Conservation (phyloP, 164 flowering plant species). For the Hamamelis virginiana region DNA sequence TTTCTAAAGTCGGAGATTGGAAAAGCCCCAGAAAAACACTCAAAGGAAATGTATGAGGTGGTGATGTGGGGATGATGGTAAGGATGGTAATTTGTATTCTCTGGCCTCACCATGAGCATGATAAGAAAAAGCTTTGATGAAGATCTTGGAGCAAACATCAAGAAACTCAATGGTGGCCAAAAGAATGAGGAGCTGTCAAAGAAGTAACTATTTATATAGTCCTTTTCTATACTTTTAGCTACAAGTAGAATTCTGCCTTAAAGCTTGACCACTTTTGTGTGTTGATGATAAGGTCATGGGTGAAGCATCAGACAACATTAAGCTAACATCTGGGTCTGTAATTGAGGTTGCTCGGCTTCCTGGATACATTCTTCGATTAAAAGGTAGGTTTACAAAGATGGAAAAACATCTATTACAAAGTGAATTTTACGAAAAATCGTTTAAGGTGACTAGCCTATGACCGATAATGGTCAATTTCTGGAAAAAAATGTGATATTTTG, state of each 20-base stretch:
- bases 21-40: conserved; percentile 47
- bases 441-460: no score
- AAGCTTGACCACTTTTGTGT: neutral
- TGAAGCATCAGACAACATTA: conserved; percentile 49
- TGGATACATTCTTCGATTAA: conserved; percentile 51
- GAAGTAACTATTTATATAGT: conserved; percentile 28
- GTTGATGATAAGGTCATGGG: conserved; percentile 52
- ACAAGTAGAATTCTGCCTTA: neutral
- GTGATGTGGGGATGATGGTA: conserved; percentile 50
- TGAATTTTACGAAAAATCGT: no score
- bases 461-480: no score
- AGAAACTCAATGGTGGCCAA: conserved; percentile 51
- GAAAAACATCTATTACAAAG: no score
- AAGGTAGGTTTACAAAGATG: conserved; percentile 30
- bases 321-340: conserved; percentile 52
- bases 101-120: conserved; percentile 54
- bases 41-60: conserved; percentile 56
- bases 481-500: no score
- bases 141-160: conserved; percentile 53
- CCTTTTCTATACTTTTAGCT: neutral
- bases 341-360: conserved; percentile 55
- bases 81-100: conserved; percentile 49
- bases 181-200: conserved; percentile 53
- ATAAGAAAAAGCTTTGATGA: conserved; percentile 56
- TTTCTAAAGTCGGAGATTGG: conserved; percentile 43